These are phyloP conservation scores for Ustilago hordei DNA, from an alignment of 1,284 basidiomycete genomes.

Conservation along the genomic window DNA sequence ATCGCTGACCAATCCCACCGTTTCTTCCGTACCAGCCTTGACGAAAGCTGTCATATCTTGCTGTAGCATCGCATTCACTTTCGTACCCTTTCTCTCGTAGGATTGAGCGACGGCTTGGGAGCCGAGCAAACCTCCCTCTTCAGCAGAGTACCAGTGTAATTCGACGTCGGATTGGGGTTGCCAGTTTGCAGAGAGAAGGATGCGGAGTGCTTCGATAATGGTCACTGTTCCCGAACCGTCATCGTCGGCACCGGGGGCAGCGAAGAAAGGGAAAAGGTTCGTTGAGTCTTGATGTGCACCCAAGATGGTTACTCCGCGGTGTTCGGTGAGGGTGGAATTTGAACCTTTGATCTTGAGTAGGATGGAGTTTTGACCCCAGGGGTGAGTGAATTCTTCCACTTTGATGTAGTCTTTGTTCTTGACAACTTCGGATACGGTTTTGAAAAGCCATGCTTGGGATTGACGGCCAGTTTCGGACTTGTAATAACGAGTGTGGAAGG, in stretches of 20 bases:
- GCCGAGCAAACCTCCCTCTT: conserved; percentile 92
- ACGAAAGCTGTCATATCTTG: conserved; percentile 80
- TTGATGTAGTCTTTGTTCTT: conserved; percentile 72
- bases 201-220: conserved; percentile 88
- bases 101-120: conserved; percentile 87
- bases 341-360: conserved; percentile 71
- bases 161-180: conserved; percentile 81
- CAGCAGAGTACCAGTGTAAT: conserved; percentile 96
- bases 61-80: conserved; percentile 83
- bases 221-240: conserved; percentile 93
- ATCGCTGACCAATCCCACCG: conserved; percentile 90
- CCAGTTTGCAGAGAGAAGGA: conserved; percentile 82
- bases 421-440: conserved; percentile 44
- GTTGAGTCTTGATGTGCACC: conserved; percentile 89
- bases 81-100: conserved; percentile 77
- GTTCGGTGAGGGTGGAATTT: conserved; percentile 36
- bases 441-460: conserved; percentile 82
- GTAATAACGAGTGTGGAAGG: conserved; percentile 72
- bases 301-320: conserved; percentile 74
- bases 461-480: conserved; percentile 77
- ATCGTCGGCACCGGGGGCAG: conserved; percentile 74
- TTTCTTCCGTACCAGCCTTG: conserved; percentile 85
- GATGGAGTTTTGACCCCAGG: conserved; percentile 92
- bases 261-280: conserved; percentile 62
- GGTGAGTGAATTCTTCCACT: conserved; percentile 83